Conservation (phyloP, 164 flowering plant species). For the Warburgia ugandensis region DNA sequence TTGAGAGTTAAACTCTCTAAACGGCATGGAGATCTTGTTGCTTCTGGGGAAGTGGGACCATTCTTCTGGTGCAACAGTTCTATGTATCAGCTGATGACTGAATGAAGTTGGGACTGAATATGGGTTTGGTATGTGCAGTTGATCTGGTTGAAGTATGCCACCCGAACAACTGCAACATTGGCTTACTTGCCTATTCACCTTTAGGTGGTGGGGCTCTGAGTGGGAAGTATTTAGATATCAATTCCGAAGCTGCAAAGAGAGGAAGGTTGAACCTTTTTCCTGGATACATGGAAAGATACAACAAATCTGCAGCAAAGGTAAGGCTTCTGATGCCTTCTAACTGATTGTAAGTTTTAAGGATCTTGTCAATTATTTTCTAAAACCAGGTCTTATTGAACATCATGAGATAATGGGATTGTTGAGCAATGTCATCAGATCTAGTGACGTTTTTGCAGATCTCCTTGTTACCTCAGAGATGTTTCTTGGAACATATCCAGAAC, state of each 20-base stretch:
- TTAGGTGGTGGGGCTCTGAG: constrained; percentile 70
- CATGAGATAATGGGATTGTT: too few relatives aligned
- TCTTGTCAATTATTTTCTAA: too few relatives aligned
- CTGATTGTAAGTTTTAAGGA: too few relatives aligned
- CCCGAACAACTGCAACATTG: constrained; percentile 82
- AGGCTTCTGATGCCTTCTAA: constrained; percentile 7
- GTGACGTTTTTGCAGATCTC: too few relatives aligned
- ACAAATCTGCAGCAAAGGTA: constrained; percentile 75
- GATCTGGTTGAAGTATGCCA: constrained; percentile 97
- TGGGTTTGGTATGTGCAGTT: constrained; percentile 35
- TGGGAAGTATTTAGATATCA: constrained; percentile 72
- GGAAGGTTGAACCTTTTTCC: constrained; percentile 86
- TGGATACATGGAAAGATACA: constrained; percentile 94
- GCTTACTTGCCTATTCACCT: constrained; percentile 86
- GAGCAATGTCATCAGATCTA: too few relatives aligned
- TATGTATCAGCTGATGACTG: neutral
- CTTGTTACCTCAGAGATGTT: too few relatives aligned
- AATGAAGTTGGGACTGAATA: neutral
- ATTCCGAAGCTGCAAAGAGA: constrained; percentile 71
- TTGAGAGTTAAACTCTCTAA: too few relatives aligned
- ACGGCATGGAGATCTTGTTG: too few relatives aligned
- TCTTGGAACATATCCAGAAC: too few relatives aligned
- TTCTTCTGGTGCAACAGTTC: neutral
- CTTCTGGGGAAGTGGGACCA: too few relatives aligned
- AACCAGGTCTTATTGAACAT: too few relatives aligned